Evolutionary conservation across 1,284 basidiomycete species (phyloP).

Genomic region (Ganoderma sinense): DNA sequence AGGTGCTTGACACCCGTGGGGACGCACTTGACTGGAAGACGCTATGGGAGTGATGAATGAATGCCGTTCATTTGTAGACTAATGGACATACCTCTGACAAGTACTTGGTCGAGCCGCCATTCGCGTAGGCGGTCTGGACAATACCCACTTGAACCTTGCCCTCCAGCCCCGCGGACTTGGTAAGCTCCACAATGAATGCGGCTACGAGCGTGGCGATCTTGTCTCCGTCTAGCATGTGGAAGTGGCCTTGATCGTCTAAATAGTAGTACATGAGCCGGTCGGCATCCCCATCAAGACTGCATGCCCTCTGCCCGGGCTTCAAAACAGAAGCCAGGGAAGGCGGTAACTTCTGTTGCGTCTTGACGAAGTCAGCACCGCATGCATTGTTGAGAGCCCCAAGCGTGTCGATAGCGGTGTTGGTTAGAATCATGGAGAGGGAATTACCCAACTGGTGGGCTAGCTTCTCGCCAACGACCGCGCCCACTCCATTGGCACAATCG

Average conservation of each 20-base stretch:
- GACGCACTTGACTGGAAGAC: slow-evolving; percentile 94
- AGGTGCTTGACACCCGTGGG: slow-evolving; percentile 98
- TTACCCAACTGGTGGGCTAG: slow-evolving; percentile 65
- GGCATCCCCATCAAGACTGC: slow-evolving; percentile 97
- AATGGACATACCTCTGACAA: slow-evolving; percentile 70
- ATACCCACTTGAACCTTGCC: slow-evolving; percentile 84
- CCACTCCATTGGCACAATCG: slow-evolving; percentile 99
- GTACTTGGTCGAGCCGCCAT: slow-evolving; percentile 96
- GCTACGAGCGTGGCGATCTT: slow-evolving; percentile 97
- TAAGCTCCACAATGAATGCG: slow-evolving; percentile 91
- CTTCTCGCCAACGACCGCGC: slow-evolving; percentile 73
- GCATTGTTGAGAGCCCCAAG: slow-evolving; percentile 84
- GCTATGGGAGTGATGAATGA: slow-evolving; percentile 49
- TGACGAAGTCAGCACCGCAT: slow-evolving; percentile 98
- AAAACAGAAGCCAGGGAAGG: slow-evolving; percentile 71
- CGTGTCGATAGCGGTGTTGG: slow-evolving; percentile 74
- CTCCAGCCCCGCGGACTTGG: slow-evolving; percentile 84
- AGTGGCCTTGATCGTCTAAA: slow-evolving; percentile 77
- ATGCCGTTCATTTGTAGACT: neutral
- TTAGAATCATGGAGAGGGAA: slow-evolving; percentile 62
- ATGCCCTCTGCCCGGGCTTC: slow-evolving; percentile 80
- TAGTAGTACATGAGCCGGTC: slow-evolving; percentile 98
- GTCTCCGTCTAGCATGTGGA: slow-evolving; percentile 97
- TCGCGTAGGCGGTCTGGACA: slow-evolving; percentile 99
- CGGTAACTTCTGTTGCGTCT: slow-evolving; percentile 89